These are phyloP conservation scores for Solanum infundibuliforme DNA, from an alignment of 257 asterid species.

Conservation along the genomic window DNA sequence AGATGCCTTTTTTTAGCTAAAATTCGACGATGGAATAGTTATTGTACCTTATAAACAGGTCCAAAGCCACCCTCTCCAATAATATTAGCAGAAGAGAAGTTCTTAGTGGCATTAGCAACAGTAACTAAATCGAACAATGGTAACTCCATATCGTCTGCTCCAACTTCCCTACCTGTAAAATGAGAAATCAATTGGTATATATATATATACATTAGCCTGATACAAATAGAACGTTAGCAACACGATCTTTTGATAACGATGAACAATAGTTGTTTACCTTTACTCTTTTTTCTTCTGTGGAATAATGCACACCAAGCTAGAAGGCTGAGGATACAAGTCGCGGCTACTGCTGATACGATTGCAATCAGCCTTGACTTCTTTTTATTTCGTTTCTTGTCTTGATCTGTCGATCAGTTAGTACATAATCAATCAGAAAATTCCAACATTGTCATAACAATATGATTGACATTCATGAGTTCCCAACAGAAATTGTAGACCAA, in stretches of 20 bases:
- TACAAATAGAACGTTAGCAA: not conserved
- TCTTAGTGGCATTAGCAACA: slow-evolving; percentile 22
- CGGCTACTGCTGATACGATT: not conserved
- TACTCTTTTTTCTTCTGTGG: not conserved
- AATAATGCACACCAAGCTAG: not conserved
- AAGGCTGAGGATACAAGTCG: not conserved
- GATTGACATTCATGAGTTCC: not conserved
- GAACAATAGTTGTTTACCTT: not conserved
- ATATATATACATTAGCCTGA: not conserved
- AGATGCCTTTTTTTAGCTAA: not conserved
- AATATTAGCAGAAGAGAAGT: slow-evolving; percentile 20
- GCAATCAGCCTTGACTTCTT: not conserved
- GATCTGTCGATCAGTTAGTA: not conserved
- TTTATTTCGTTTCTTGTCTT: not conserved
- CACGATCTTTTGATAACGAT: not conserved
- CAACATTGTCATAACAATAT: not conserved
- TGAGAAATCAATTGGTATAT: not conserved
- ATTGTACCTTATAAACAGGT: slow-evolving; percentile 32
- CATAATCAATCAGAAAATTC: not conserved
- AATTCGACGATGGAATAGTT: not conserved
- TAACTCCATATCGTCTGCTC: slow-evolving; percentile 13
- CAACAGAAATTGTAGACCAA: not conserved
- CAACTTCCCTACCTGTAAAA: not conserved
- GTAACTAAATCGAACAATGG: slow-evolving; percentile 16
- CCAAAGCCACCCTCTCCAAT: slow-evolving; percentile 44